Percentiles rank a stretch among this genome's conserved stretches.
Conservation (phyloP, 2,329 filamentous ascomycete genomes). For the Scleromitrula shiraiana region DNA sequence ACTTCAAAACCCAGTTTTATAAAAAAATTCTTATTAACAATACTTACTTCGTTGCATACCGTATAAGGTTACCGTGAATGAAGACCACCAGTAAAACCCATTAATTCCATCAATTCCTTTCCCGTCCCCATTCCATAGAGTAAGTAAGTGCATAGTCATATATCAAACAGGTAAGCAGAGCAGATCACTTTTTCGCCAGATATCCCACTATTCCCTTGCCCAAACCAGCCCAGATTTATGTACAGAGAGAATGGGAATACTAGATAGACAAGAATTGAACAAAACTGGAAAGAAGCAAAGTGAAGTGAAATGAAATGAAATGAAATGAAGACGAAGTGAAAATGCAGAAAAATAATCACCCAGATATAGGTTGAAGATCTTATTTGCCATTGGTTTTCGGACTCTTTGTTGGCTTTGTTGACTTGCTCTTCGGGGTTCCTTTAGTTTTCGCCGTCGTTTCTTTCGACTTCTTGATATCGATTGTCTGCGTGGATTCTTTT, state of each 20-base stretch:
- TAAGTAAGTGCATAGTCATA: too few relatives aligned
- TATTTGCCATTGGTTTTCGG: slow-evolving; percentile 2
- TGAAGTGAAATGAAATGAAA: not conserved
- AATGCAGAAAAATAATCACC: not conserved
- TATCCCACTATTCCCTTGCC: not conserved
- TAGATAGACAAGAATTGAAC: not conserved
- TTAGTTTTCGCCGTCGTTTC: not conserved
- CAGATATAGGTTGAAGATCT: not conserved
- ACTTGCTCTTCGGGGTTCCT: not conserved
- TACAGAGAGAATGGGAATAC: not conserved
- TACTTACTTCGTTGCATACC: not conserved
- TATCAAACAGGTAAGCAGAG: too few relatives aligned
- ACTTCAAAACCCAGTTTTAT: too few relatives aligned
- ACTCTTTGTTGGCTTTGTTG: not conserved
- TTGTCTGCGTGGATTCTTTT: slow-evolving; percentile 3
- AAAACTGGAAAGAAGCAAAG: not conserved
- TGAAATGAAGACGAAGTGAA: not conserved
- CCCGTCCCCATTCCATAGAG: not conserved
- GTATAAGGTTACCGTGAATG: too few relatives aligned
- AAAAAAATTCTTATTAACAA: slow-evolving; percentile 3
- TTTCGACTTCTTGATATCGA: not conserved
- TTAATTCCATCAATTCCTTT: not conserved
- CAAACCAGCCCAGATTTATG: not conserved
- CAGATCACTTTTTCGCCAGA: not conserved
- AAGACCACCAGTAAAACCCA: too few relatives aligned